Percentiles rank a stretch among this genome's conserved stretches.
Evolutionary conservation across 352 stramenopile species (phyloP).

Genomic region (Hyaloperonospora arabidopsidis): DNA sequence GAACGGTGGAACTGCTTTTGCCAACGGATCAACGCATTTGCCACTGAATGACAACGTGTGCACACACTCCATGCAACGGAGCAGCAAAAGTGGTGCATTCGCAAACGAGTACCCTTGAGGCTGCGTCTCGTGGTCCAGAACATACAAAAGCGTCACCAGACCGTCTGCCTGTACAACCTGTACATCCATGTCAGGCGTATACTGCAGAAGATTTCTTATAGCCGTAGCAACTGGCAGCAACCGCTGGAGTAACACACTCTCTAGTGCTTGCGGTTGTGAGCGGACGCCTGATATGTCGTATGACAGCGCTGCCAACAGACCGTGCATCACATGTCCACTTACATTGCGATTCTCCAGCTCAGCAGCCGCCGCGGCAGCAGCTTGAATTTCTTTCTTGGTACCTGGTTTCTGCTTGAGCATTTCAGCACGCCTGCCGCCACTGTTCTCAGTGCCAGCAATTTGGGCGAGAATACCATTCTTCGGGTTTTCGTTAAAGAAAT

Average conservation of each 20-base stretch:
- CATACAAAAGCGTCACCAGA: constrained; percentile 59
- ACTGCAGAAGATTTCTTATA: constrained; percentile 76
- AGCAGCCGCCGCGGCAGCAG: constrained; percentile 23
- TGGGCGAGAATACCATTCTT: constrained; percentile 64
- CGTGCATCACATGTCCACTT: constrained; percentile 63
- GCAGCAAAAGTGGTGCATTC: constrained; percentile 59
- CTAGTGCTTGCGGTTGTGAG: constrained; percentile 55
- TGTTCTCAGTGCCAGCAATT: constrained; percentile 63
- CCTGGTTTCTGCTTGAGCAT: constrained; percentile 27
- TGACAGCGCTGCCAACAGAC: constrained; percentile 55
- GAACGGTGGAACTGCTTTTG: constrained; percentile 68
- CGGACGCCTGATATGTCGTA: constrained; percentile 68
- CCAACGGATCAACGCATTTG: constrained; percentile 68
- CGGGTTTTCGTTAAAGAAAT: constrained; percentile 84
- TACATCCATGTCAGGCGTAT: constrained; percentile 75
- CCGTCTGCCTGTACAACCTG: constrained; percentile 74
- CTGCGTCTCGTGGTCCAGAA: constrained; percentile 77
- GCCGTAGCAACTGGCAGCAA: constrained; percentile 72
- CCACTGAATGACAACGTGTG: constrained; percentile 85
- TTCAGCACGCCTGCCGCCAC: constrained; percentile 20
- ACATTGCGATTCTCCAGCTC: constrained; percentile 45
- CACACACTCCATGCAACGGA: constrained; percentile 80
- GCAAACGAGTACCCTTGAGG: constrained; percentile 74
- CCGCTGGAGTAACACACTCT: constrained; percentile 59
- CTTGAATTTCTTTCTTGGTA: constrained; percentile 35